Percentiles rank a stretch among this genome's conserved stretches.
phyloP scores from a whole-genome alignment of 108 stramenopile species.

The Discostella pseudostelligera region DNA sequence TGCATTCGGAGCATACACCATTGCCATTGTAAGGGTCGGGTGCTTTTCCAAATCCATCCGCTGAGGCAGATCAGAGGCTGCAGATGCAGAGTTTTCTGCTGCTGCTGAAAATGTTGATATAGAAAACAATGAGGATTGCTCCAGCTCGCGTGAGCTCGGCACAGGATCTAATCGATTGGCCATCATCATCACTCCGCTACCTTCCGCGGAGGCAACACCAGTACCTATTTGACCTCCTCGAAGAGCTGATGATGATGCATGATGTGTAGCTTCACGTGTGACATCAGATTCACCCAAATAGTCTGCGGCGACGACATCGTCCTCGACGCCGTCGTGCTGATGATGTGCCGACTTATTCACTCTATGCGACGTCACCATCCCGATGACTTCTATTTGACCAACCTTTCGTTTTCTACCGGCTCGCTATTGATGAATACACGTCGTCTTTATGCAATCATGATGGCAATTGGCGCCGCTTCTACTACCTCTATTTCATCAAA shows the following conservation, averaged over 20 bases:
- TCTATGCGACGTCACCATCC: background rate
- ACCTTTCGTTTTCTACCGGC: background rate
- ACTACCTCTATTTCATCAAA: too few species aligned
- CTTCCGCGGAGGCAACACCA: too few species aligned
- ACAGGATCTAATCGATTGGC: too few species aligned
- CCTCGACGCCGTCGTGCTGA: background rate
- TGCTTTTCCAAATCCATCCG: background rate
- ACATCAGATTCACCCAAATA: background rate
- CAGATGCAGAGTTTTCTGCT: too few species aligned
- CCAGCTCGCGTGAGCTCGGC: too few species aligned
- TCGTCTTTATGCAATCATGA: background rate
- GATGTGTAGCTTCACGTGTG: background rate
- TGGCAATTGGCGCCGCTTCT: too few species aligned
- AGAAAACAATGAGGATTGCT: too few species aligned
- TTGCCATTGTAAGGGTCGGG: background rate
- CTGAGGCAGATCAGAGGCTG: too few species aligned
- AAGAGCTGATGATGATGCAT: too few species aligned
- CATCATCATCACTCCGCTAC: too few species aligned
- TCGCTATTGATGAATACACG: background rate
- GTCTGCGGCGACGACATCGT: background rate
- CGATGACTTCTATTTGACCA: slow-evolving; percentile 5
- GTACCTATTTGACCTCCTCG: too few species aligned
- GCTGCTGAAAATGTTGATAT: too few species aligned
- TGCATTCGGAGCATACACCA: background rate
- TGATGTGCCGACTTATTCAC: background rate